Conservation (phyloP, 1,284 basidiomycete genomes). For the Cryptococcus depauperatus region DNA sequence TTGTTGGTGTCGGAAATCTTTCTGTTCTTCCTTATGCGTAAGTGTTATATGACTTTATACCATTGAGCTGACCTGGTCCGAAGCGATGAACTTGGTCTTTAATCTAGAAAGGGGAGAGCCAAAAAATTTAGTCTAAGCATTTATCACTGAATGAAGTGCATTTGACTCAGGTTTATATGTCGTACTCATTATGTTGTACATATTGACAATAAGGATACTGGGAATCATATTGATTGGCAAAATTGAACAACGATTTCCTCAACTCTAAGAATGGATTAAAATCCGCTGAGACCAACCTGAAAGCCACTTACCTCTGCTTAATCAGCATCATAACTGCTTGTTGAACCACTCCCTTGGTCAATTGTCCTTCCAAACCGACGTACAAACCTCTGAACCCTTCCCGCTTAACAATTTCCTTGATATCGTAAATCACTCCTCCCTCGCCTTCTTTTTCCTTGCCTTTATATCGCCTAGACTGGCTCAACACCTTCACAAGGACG, state of each 20-base stretch:
- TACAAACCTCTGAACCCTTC: constrained; percentile 68
- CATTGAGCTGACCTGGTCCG: not conserved
- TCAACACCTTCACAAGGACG: constrained; percentile 45
- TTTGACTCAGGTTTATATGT: not conserved
- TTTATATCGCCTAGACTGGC: constrained; percentile 17
- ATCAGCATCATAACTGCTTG: constrained; percentile 44
- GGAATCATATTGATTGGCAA: constrained; percentile 10
- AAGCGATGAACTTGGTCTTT: constrained; percentile 72
- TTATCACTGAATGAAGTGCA: constrained; percentile 5
- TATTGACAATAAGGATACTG: not conserved
- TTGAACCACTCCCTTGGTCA: constrained; percentile 64
- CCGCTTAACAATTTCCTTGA: constrained; percentile 52
- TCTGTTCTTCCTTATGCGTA: constrained; percentile 63
- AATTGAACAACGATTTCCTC: constrained; percentile 20
- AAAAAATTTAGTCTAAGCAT: constrained; percentile 5
- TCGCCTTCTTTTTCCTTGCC: constrained; percentile 2
- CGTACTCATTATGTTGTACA: constrained; percentile 1
- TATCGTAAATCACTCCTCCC: constrained; percentile 14
- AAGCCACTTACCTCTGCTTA: constrained; percentile 40
- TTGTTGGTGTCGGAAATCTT: constrained; percentile 72
- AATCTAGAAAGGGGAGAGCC: constrained; percentile 26
- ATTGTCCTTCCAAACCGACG: constrained; percentile 70
- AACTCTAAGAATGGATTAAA: constrained; percentile 16
- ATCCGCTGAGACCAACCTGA: no score
- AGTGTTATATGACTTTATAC: constrained; percentile 14